Evolutionary conservation across 768 basidiomycete genomes (phyloP), one percentile per base, ranked within the genome.

Genomic region (Suillus lakei): DNA sequence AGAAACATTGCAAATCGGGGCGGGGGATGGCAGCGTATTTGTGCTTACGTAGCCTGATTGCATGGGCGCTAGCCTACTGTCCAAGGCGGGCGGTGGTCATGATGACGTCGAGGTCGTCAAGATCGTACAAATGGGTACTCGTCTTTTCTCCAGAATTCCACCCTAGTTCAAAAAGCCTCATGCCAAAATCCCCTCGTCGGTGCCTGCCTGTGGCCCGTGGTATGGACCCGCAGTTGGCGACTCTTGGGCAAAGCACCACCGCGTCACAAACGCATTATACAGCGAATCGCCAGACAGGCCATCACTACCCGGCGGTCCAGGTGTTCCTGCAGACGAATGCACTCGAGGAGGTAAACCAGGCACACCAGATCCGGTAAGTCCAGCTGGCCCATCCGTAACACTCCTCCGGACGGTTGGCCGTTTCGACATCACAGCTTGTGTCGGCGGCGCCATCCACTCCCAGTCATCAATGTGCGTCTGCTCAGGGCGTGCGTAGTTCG

Each of bases 161-260:
- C 18, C 16, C 55, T 9, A 7, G 7, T 55, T 36, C 48, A 23
- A 56, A 18, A 56, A 26, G n/a, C 15, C 26, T 73, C 36, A 76
- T 7, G 68, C 65, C 64, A 75, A 62, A 50, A 77, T 68, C 5
- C 61, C 39, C 5, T 61, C 64, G 5, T 63, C 64, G 12, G 5
- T 9, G 5, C 60, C 59, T 28, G 15, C 18, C 5, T 8, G 26
- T 15, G 38, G n/a, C 30, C 60, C 41, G 10, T 59, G 58, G 60
- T 71, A 73, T 2, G n/a, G 21, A 30, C 59, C 65, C 9, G 54
- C 66, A 63, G 62, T 80, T 61, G 70, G 79, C 72, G 74, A 74
- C 61, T 54, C 81, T 68, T 84, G 82, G 9, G 87, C 88, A 74
- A 91, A 91, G 73, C 89, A 90, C 89, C 89, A 91, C 72, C 88